A percentile compares a stretch with the other conserved stretches of the same genome.
Evolutionary conservation across 306 rosid genomes (phyloP).

Genomic region (Abrus pulchellus): DNA sequence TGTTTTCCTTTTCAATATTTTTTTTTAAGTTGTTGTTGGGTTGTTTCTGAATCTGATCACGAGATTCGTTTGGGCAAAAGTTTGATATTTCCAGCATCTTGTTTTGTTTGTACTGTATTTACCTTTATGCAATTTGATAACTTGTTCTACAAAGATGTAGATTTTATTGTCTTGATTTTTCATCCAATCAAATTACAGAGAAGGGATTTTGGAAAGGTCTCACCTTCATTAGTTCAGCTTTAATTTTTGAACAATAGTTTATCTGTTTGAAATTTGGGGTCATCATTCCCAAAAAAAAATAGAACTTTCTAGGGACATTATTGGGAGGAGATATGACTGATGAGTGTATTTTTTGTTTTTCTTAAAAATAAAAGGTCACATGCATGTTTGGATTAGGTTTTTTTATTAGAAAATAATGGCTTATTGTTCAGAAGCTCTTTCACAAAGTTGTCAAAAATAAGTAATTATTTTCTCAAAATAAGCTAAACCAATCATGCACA

Average conservation of each 20-base stretch:
- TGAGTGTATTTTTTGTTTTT: not conserved
- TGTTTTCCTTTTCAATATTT: not conserved
- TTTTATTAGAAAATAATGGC: too few relatives aligned
- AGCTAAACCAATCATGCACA: too few relatives aligned
- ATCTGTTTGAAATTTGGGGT: constrained; percentile 25
- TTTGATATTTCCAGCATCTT: constrained; percentile 5
- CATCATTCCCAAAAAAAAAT: not conserved
- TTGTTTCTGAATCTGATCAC: constrained; percentile 30
- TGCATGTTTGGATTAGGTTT: too few relatives aligned
- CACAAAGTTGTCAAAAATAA: too few relatives aligned
- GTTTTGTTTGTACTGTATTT: not conserved
- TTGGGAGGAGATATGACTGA: not conserved
- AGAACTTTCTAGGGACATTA: not conserved
- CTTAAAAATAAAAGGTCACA: not conserved
- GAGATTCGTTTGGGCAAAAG: not conserved
- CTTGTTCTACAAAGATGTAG: constrained; percentile 16
- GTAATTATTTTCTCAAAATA: too few relatives aligned
- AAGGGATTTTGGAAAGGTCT: not conserved
- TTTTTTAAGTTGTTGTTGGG: constrained; percentile 6
- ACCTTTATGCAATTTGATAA: constrained; percentile 17
- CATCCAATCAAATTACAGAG: not conserved
- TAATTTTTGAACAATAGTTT: not conserved
- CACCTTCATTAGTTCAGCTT: constrained; percentile 12
- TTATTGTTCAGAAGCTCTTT: too few relatives aligned
- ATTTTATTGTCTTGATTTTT: constrained; percentile 5